phyloP scores from a whole-genome alignment of 2,329 filamentous ascomycete genomes.

The Sporothrix schenckii region DNA sequence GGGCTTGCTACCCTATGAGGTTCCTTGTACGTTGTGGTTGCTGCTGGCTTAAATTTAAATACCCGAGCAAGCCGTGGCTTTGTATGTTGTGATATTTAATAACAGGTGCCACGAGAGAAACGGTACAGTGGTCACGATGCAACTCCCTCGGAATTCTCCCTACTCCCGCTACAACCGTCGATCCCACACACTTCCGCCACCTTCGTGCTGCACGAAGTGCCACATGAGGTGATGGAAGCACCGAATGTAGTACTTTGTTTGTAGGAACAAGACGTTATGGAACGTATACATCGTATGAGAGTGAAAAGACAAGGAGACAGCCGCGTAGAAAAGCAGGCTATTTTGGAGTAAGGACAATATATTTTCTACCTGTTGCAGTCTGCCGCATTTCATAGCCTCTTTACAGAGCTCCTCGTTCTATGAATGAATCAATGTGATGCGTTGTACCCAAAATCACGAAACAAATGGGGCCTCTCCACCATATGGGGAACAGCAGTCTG shows the following conservation, averaged over 20 bases:
- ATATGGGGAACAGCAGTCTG: background rate
- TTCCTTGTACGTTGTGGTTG: no score
- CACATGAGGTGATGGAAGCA: background rate
- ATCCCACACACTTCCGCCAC: background rate
- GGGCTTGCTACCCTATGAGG: no score
- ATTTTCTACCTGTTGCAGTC: background rate
- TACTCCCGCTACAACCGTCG: background rate
- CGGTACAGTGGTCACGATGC: background rate
- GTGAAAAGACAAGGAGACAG: no score
- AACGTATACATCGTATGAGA: no score
- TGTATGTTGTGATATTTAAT: no score
- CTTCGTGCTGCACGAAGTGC: background rate
- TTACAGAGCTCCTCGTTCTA: background rate
- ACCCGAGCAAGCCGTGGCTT: no score
- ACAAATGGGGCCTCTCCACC: background rate
- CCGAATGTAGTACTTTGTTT: no score
- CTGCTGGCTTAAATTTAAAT: no score
- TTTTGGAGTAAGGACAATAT: background rate
- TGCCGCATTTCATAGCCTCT: background rate
- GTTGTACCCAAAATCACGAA: background rate
- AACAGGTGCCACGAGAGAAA: no score
- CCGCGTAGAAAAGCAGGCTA: no score
- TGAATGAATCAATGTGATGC: background rate
- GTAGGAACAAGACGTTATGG: background rate
- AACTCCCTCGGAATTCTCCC: background rate